These are phyloP conservation scores for Daldinia loculata DNA, from an alignment of 495 filamentous ascomycete species.

Conservation along the genomic window DNA sequence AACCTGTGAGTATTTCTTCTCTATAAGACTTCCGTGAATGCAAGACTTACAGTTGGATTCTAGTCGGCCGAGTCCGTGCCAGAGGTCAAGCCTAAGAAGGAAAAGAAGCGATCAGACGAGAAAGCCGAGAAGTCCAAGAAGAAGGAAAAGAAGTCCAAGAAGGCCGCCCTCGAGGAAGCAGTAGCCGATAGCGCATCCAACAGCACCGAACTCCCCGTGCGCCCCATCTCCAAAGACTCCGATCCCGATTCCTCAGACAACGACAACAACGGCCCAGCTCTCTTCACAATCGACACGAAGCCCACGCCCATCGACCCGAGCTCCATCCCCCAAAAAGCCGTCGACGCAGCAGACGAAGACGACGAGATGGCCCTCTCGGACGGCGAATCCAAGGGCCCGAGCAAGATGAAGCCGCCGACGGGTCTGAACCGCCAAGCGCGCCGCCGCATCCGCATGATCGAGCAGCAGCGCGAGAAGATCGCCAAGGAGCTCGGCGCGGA, in stretches of 20 bases:
- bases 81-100: conserved; percentile 1
- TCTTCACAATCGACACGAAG: conserved; percentile 39
- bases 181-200: background rate
- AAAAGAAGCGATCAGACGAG: background rate
- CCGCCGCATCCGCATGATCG: conserved; percentile 43
- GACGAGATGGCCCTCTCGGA: background rate
- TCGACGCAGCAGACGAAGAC: background rate
- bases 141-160: background rate
- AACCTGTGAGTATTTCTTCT: background rate
- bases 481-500: conserved; percentile 17
- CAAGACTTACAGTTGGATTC: background rate
- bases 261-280: conserved; percentile 10
- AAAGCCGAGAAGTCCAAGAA: background rate
- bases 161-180: background rate
- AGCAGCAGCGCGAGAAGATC: conserved; percentile 32
- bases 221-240: too few species aligned
- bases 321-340: background rate
- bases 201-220: too few species aligned
- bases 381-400: background rate
- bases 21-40: background rate
- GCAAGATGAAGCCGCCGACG: background rate
- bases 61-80: background rate
- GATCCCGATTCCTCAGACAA: background rate
- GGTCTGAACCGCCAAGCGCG: conserved; percentile 39
- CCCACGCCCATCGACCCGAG: conserved; percentile 29